A percentile compares a stretch with the other conserved stretches of the same genome.
Conservation (phyloP, 225 moss, liverwort and hornwort genomes). For the Marchantia paleacea region DNA sequence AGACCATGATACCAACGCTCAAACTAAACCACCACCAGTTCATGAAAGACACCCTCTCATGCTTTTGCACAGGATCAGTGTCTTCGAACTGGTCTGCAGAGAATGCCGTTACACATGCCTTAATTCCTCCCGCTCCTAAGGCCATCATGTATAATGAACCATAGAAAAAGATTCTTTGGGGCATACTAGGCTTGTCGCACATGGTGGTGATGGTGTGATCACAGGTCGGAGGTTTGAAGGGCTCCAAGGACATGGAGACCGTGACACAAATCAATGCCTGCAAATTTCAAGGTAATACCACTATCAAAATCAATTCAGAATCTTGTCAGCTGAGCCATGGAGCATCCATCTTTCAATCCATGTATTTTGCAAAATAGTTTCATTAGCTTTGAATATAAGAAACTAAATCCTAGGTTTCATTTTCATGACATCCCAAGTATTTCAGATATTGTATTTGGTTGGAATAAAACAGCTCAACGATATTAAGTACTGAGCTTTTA, state of each 20-base stretch:
- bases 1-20: constrained; percentile 70
- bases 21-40: constrained; percentile 82
- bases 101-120: constrained; percentile 66
- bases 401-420: no score
- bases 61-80: constrained; percentile 49
- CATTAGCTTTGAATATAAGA: no score
- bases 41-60: constrained; percentile 60
- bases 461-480: not conserved
- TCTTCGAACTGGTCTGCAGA: constrained; percentile 77
- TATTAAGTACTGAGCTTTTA: no score
- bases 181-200: constrained; percentile 33
- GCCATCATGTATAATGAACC: constrained; percentile 72
- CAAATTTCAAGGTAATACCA: no score
- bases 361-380: no score
- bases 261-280: constrained; percentile 67
- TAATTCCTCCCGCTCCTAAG: constrained; percentile 72
- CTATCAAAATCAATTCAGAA: no score
- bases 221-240: constrained; percentile 60
- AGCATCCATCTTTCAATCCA: no score
- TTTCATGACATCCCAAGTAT: no score
- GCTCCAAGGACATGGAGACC: constrained; percentile 62
- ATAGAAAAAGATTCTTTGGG: constrained; percentile 64
- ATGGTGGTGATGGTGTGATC: constrained; percentile 9
- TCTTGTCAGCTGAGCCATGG: no score
- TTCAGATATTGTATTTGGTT: no score